These are phyloP conservation scores for Acanthamoeba sp. DNA, from an alignment of 208 protist species.

Conservation along the genomic window DNA sequence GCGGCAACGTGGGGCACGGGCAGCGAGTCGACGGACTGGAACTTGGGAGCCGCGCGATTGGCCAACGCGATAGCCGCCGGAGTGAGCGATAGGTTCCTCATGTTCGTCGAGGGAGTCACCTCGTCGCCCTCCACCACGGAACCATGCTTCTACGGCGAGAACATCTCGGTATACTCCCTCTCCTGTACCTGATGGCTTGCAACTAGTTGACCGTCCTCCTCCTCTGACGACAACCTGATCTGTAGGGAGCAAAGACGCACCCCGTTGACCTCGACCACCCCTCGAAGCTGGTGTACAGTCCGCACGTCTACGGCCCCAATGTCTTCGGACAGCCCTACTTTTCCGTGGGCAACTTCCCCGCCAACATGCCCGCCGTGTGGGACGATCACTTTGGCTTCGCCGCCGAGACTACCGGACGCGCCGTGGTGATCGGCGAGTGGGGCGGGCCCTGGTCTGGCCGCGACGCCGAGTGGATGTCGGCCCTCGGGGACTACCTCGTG, in stretches of 20 bases:
- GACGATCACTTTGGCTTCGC: no score
- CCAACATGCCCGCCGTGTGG: conserved; percentile 70
- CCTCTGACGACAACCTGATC: no score
- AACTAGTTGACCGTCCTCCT: no score
- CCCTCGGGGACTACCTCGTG: conserved; percentile 73
- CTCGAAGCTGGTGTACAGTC: conserved; percentile 72
- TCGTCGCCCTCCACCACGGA: background rate
- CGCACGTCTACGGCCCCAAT: conserved; percentile 64
- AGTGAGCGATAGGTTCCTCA: background rate
- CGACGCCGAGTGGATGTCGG: conserved; percentile 77
- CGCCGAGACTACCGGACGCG: no score
- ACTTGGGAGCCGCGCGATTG: background rate
- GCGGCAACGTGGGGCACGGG: conserved; percentile 17
- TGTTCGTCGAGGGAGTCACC: background rate
- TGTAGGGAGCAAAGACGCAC: background rate
- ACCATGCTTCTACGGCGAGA: conserved; percentile 67
- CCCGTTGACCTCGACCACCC: conserved; percentile 22
- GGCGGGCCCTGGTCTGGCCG: conserved; percentile 38
- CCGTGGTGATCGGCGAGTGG: no score
- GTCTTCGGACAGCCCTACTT: conserved; percentile 38
- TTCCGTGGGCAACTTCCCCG: background rate
- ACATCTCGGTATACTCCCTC: no score
- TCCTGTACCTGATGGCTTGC: no score
- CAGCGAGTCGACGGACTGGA: background rate
- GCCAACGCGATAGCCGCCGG: background rate